Evolutionary conservation across 2,329 filamentous ascomycete species (phyloP).

Genomic region (Beauveria scarabaeidicola): DNA sequence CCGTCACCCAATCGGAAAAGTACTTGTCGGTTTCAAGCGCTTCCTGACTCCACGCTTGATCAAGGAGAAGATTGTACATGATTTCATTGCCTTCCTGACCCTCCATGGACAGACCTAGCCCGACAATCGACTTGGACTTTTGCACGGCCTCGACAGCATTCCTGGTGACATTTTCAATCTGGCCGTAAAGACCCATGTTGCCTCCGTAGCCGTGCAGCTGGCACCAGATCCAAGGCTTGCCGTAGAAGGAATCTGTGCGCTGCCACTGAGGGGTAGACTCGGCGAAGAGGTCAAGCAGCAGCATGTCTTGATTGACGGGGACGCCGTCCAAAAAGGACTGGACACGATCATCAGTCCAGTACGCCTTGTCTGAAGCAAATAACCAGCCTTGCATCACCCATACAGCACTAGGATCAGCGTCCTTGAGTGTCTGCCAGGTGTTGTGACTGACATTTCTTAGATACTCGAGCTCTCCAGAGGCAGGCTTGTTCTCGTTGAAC

Average conservation of each 20-base stretch:
- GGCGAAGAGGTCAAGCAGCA: slow-evolving; percentile 40
- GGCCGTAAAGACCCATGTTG: slow-evolving; percentile 38
- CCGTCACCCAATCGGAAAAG: slow-evolving; percentile 34
- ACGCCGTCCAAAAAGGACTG: slow-evolving; percentile 39
- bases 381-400: slow-evolving; percentile 44
- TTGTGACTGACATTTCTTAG: slow-evolving; percentile 29
- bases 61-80: slow-evolving; percentile 37
- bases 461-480: slow-evolving; percentile 35
- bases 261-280: slow-evolving; percentile 41
- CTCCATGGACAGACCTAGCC: slow-evolving; percentile 38
- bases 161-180: slow-evolving; percentile 37
- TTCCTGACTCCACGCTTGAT: slow-evolving; percentile 36
- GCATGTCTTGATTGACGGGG: slow-evolving; percentile 32
- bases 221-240: slow-evolving; percentile 44
- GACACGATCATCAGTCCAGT: slow-evolving; percentile 33
- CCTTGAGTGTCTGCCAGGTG: slow-evolving; percentile 36
- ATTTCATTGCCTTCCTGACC: slow-evolving; percentile 43
- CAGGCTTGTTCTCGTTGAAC: slow-evolving; percentile 43
- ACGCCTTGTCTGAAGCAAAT: slow-evolving; percentile 32
- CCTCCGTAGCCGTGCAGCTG: slow-evolving; percentile 39
- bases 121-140: slow-evolving; percentile 31
- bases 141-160: slow-evolving; percentile 33
- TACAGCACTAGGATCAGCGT: slow-evolving; percentile 33
- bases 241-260: slow-evolving; percentile 36
- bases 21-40: slow-evolving; percentile 35